These are phyloP conservation scores for Solanum piurae DNA, from an alignment of 257 asterid species.

Conservation along the genomic window DNA sequence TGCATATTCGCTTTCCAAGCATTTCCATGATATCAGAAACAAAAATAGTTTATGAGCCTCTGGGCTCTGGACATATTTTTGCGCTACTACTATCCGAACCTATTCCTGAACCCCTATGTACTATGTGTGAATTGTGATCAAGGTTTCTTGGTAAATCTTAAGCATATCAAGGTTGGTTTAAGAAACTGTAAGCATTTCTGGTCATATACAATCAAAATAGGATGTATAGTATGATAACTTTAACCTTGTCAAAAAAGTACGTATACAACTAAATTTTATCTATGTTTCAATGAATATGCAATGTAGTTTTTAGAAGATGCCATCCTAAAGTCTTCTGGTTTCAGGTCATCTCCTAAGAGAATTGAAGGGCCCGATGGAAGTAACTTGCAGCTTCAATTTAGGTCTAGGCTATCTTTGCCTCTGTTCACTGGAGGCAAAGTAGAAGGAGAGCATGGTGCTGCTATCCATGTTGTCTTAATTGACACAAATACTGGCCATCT, in stretches of 20 bases:
- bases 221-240: neutral
- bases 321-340: conserved; percentile 16
- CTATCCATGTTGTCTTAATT: conserved; percentile 68
- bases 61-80: neutral
- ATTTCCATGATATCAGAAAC: neutral
- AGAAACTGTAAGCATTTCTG: neutral
- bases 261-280: neutral
- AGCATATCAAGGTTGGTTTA: neutral
- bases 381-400: conserved; percentile 80
- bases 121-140: neutral
- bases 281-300: neutral
- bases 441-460: conserved; percentile 96
- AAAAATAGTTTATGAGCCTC: neutral
- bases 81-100: neutral
- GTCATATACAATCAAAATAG: neutral
- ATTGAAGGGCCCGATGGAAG: conserved; percentile 91
- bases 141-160: neutral
- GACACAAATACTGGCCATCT: conserved; percentile 73
- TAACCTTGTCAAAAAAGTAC: neutral
- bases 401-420: conserved; percentile 84
- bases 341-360: conserved; percentile 84
- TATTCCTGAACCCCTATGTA: neutral
- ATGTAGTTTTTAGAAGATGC: neutral
- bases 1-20: neutral
- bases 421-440: conserved; percentile 94